Base-by-base conservation (phyloP, 2,329 filamentous ascomycete genomes). In the Aureobasidium sp. region DNA sequence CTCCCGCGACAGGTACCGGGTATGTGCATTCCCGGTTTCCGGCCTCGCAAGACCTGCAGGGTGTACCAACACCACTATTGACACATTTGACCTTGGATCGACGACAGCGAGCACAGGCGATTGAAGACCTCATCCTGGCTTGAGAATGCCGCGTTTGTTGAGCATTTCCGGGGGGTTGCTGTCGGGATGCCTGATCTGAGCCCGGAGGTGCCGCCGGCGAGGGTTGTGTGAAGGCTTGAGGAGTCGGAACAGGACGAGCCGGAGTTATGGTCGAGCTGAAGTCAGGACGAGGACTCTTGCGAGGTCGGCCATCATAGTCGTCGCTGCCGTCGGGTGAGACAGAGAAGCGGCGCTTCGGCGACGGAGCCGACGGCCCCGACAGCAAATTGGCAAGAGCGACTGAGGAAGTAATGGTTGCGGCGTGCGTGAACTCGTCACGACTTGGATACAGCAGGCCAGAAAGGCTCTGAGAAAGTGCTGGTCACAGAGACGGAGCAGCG, bases 31-130 rank as follows among this genome's bases (percentile, higher is more conserved):
- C 79, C 64, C 86, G 79, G 39, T 83, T 81, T 47, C 80, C 80
- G 56, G 82, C 82, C 64, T 85, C 79, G 66, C 88, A 94, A 11
- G 83, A 82, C 57, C 86, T 81, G 71, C 88, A 94, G 14, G 80
- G 81, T 14, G 81, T 83, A 57, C 79, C 79, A 54, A 84, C 79
- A 56, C 86, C 86, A 60, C 80, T 79, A 70, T 93, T 93, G 68
- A 88, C 82, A 71, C 88, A 94, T 70, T 91, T 91, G 66, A 91
- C 88, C 71, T 93, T 94, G 66, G 86, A 89, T 62, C 81, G 81
- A 55, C 88, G 79, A 66, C 88, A 91, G 58, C 81, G 78, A 57
- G 80, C 75, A 69, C 88, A 93, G 42, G 88, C 87, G 64, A 91
- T 88, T 63, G 84, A 88, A 41, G 86, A 89, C 60, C 88, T 79